Base-by-base conservation (phyloP, 2,329 filamentous ascomycete species). In the Fusarium illudens region DNA sequence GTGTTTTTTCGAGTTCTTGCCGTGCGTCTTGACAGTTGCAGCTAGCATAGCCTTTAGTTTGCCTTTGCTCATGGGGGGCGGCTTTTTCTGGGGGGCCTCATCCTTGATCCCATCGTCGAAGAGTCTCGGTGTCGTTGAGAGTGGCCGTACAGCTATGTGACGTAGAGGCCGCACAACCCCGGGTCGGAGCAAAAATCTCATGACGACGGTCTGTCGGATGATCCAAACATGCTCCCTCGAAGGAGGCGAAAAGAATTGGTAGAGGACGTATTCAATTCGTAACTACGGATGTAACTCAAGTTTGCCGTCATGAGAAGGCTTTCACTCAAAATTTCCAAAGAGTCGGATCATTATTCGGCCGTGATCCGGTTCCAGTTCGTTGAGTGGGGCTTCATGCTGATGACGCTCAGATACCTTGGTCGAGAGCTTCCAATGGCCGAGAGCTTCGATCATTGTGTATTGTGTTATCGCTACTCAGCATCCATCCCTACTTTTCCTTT, bases 161-260 rank as follows among this genome's bases (percentile, higher is more conserved):
- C 62, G 49, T 27, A 72, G 59, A 65, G 70, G 63, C 67, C 75
- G 62, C 52, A 67, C 64, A 62, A 65, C 71, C 67, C 69, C 70
- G 36, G 68, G 58, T 59, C 71, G 75, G 64, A 73, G 66, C 65
- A 74, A 46, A 59, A 71, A 62, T 63, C 71, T 78, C 77, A 79
- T 79, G 64, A 65, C 73, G 54, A 64, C 51, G 25, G 67, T 27
- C 34, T 49, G 22, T 11, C n/a, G 3, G 27, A 32, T 54, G 19
- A 51, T 25, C 25, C 32, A 36, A 62, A 50, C 72, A 74, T 74
- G 61, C 62, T 73, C 62, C 42, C 30, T 20, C 3, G 3, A 33
- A 39, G 22, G 29, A 54, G 29, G 32, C 9, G 42, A 50, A 51
- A 59, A 46, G 20, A 58, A 61, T 44, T 20, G n/a, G 36, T 12